phyloP scores from a whole-genome alignment of 805 yeast genomes.

The Wickerhamiella vanderwaltii region DNA sequence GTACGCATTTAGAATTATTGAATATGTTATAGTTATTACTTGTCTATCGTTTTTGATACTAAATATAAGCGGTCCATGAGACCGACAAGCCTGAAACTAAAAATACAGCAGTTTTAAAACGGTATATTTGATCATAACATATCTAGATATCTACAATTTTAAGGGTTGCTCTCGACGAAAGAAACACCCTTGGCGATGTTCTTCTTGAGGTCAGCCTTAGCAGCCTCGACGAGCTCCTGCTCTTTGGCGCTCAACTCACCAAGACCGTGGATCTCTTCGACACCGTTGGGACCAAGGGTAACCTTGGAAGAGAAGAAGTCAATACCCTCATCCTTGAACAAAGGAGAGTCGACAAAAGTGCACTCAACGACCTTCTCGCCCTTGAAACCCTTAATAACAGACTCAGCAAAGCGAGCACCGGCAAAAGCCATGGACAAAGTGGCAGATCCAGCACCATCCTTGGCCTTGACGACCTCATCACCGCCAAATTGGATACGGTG shows the following conservation, averaged over 20 bases:
- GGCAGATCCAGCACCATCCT: conserved; percentile 89
- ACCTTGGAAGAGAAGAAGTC: conserved; percentile 94
- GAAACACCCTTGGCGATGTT: conserved; percentile 88
- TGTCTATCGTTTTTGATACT: too few relatives aligned
- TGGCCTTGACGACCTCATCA: conserved; percentile 89
- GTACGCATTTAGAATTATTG: too few relatives aligned
- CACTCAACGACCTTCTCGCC: conserved; percentile 39
- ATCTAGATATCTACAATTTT: conserved; percentile 12
- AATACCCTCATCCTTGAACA: conserved; percentile 79
- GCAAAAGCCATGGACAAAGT: conserved; percentile 91
- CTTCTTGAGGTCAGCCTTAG: conserved; percentile 75
- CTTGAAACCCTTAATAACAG: conserved; percentile 33
- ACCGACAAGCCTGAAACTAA: neutral
- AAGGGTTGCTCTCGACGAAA: conserved; percentile 44
- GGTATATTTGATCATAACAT: neutral
- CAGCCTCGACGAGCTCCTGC: conserved; percentile 67
- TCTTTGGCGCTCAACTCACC: conserved; percentile 69
- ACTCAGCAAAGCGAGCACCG: conserved; percentile 65
- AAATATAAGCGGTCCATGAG: too few relatives aligned
- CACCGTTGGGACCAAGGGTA: conserved; percentile 87
- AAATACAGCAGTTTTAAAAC: neutral
- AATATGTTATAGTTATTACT: too few relatives aligned
- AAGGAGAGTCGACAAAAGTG: conserved; percentile 53
- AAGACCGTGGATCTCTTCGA: conserved; percentile 63
- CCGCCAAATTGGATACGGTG: conserved; percentile 94